Evolutionary conservation across 495 filamentous ascomycete genomes (phyloP), one percentile per base, ranked within the genome.

Genomic region (Friedmanniomyces simplex): DNA sequence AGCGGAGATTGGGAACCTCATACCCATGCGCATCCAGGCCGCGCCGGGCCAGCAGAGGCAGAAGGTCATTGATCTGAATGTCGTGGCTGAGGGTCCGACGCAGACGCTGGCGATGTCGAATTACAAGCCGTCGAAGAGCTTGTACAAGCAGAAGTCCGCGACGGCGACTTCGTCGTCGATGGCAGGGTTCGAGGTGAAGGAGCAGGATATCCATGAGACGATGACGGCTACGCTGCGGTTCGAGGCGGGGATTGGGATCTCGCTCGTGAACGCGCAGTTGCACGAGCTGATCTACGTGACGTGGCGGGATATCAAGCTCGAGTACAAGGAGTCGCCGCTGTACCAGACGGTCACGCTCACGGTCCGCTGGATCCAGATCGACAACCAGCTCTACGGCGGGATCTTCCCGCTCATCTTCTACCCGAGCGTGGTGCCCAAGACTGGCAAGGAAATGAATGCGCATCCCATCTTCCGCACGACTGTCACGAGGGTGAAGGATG

Each of bases 281-380:
- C 91, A 85, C 68, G 93, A 98, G 72, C 72, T 98, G 37, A 84
- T 95, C 5, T 98, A 98, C 64, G 74, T 96, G 64, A 98, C 94
- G 1, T 85, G 96, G 74, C 81, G 91, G 43, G 94, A 96, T 57
- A 86, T 98, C 51, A 84, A 93, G 64, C 75, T 97, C 63, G 91
- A 91, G 61, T 94, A 88, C 67, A 86, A 81, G 54, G 93, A 97
- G 67, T 96, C 94, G n/a, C 75, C 79, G 26, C 73, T 96, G 13
- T 95, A 93, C 67, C 93, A 97, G 72, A 96, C 88, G 5, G 71
- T 96, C 56, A 88, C 86, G 48, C 77, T 89, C 11, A 86, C 87
- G 0, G 86, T 96, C 69, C 97, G 96, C 70, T 98, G 93, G 93
- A 90, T 98, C 49, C 93, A 98, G 70, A 91, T 98, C 66, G 93